Evolutionary conservation across 2,329 filamentous ascomycete species (phyloP), one percentile per base, ranked within the genome.

Genomic region (Pseudogymnoascus sp.): DNA sequence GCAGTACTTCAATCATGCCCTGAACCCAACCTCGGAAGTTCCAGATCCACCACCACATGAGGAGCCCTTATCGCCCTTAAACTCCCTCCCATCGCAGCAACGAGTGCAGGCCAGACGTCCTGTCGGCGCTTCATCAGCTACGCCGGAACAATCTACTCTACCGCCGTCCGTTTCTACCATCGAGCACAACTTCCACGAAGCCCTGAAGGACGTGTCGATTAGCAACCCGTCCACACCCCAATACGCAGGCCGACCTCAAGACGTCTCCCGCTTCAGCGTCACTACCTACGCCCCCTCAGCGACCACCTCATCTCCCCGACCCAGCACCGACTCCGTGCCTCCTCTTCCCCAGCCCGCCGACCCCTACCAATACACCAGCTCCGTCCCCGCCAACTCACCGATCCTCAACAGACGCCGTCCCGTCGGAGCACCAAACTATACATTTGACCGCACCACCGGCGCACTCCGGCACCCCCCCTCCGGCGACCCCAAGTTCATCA

Each of bases 201-300:
- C 65, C 12, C 61, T 68, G 12, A 64, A 67, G 59, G 61, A 62
- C 13, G 59, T 65, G 5, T 62, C 62, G 2, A 60, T 65, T 23
- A 52, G 62, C 21, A 39, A 19, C 9, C 48, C 35, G 5, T 57
- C 21, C 39, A 19, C 28, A 60, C 8, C 57, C 61, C 35, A 38
- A 38, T 18, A 38, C 38, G 38, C 18, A 39, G n/a, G 23, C 41
- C n/a, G 41, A 18, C 61, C 66, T 9, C 65, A 71, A 61, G 69
- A 69, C 13, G 62, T 66, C 9, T 71, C 69, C 2, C 66, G 67
- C 28, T 71, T 71, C 64, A 71, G 69, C 59, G 62, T 70, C 33
- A 68, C 67, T 13, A 71, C 70, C 35, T 67, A 69, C 52, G 67
- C 67, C 2, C 62, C 69, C 10, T 70, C 69, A 8, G 66, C 67